Base-by-base conservation (phyloP, 805 yeast genomes). In the Maudiozyma bulderi region DNA sequence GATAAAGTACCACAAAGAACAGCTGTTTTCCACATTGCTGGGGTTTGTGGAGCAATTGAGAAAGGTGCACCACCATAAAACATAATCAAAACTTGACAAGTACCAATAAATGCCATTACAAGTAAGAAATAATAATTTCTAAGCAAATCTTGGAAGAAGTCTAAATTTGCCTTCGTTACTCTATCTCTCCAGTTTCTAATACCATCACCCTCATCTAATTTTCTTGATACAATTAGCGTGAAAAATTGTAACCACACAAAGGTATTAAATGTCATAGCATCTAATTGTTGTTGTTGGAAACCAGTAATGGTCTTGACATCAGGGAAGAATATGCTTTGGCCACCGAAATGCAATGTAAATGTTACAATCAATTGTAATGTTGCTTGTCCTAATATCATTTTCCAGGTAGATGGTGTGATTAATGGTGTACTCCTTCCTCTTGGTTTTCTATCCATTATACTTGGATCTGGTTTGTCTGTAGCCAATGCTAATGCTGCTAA, bases 181-280 rank as follows among this genome's bases (percentile, higher is more conserved):
- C 95, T 75, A 32, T 75, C 84, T 52, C 71, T 72, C 45, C 85
- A 71, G 2, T 66, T 71, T 2, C 71, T 70, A 30, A 84, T 71
- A 26, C 84, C 88, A 57, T 83, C 90, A 48, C 82, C 89, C 68
- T 86, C 95, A 67, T 93, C 97, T 50, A 93, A 72, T 55, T 95
- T 86, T 61, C 99, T 80, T 14, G 95, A 82, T 41, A 88, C 95
- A 61, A 91, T 80, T 68, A 93, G 75, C 58, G 91, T 89, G 78
- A 93, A 93, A 64, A 93, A 84, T 71, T 93, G 99, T 67, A 93
- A 73, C 99, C 99, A 93, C 44, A 93, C 98, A 73, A 93, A 93
- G 0, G 98, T 76, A 66, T 93, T 93, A 73, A 93, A 93, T 1
- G 95, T 91, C 78, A 90, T 73, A 2, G 98, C 88, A 54, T 80